Evolutionary conservation across 306 rosid species (phyloP).

Genomic region (Medicago arabica): DNA sequence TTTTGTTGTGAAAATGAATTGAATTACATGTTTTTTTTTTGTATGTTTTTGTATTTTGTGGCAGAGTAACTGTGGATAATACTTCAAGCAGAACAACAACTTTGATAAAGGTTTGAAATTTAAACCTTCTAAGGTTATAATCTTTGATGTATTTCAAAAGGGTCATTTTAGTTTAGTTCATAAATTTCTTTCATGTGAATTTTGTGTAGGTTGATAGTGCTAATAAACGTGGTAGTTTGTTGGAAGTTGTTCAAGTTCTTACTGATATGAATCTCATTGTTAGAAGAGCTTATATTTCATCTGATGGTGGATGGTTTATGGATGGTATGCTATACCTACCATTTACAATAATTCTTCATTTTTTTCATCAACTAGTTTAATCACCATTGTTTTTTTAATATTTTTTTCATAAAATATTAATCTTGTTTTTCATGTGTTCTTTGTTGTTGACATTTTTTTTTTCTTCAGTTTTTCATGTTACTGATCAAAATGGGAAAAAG

Average conservation of each 20-base stretch:
- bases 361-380: background rate
- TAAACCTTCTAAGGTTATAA: slow-evolving; percentile 15
- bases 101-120: slow-evolving; percentile 72
- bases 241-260: slow-evolving; percentile 92
- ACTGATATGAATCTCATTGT: slow-evolving; percentile 87
- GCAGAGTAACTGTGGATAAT: slow-evolving; percentile 92
- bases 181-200: background rate
- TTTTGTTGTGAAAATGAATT: slow-evolving; percentile 18
- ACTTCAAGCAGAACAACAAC: slow-evolving; percentile 67
- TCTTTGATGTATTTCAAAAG: slow-evolving; percentile 37
- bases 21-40: background rate
- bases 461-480: slow-evolving; percentile 77
- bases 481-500: slow-evolving; percentile 86
- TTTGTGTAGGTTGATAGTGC: slow-evolving; percentile 85
- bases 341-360: slow-evolving; percentile 8
- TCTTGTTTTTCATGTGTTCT: slow-evolving; percentile 22
- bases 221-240: slow-evolving; percentile 87
- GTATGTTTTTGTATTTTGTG: background rate
- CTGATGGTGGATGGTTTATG: slow-evolving; percentile 99
- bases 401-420: background rate
- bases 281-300: slow-evolving; percentile 91
- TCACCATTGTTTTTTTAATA: background rate
- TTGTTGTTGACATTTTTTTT: background rate
- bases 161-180: slow-evolving; percentile 3
- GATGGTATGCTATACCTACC: slow-evolving; percentile 59